Conservation (phyloP, 371 early-diverging fungal species). For the Cokeromyces recurvatus region DNA sequence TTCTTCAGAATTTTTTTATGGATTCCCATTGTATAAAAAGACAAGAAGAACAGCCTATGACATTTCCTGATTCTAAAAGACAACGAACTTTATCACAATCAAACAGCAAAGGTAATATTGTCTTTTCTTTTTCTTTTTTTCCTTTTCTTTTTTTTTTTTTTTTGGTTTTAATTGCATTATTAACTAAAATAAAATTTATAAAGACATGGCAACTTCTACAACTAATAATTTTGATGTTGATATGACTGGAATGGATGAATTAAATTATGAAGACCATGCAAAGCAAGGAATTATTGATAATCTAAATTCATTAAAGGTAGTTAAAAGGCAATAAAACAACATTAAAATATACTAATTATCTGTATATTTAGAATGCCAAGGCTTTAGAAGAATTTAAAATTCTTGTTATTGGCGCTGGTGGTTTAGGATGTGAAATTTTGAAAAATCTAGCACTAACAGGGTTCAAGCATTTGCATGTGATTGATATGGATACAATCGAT, state of each 20-base stretch:
- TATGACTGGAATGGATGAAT: conserved; percentile 10
- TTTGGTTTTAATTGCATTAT: neutral
- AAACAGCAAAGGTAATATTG: conserved; percentile 13
- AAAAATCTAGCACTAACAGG: conserved; percentile 92
- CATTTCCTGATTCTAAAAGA: conserved; percentile 23
- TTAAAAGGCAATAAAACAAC: neutral
- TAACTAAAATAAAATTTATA: neutral
- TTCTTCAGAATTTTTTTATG: too few relatives aligned
- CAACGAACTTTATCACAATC: conserved; percentile 14
- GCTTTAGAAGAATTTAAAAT: conserved; percentile 43
- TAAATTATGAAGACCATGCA: conserved; percentile 1
- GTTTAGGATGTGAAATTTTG: conserved; percentile 98
- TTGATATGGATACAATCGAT: conserved; percentile 99
- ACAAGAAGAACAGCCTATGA: conserved; percentile 19
- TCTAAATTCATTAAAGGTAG: conserved; percentile 11
- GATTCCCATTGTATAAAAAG: conserved; percentile 12
- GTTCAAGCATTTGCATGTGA: conserved; percentile 80
- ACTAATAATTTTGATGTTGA: conserved; percentile 10
- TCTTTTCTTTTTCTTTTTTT: neutral
- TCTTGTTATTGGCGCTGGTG: conserved; percentile 92
- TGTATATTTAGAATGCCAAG: conserved; percentile 24
- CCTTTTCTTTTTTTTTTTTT: neutral
- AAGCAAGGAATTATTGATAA: conserved; percentile 13
- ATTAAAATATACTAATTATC: too few relatives aligned
- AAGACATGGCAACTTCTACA: conserved; percentile 12